Percentiles rank a stretch among this genome's conserved stretches.
Conservation (phyloP, 306 rosid species). For the Albizia julibrissin region DNA sequence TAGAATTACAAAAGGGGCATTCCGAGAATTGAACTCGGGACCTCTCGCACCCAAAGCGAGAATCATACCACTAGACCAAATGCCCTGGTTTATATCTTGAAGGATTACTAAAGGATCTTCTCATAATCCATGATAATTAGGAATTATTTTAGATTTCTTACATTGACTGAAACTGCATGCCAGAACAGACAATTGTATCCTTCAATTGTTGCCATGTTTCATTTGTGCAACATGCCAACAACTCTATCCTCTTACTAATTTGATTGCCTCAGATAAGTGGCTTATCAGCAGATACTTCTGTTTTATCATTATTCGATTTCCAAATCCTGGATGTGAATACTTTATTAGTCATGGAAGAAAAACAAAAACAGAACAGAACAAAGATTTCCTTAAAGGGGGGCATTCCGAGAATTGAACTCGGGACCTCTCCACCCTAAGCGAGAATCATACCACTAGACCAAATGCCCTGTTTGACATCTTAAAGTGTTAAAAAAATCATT, state of each 20-base stretch:
- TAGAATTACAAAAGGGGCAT: constrained; percentile 34
- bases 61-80: constrained; percentile 67
- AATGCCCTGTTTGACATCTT: not conserved
- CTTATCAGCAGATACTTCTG: not conserved
- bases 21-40: constrained; percentile 55
- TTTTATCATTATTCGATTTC: not conserved
- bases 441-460: constrained; percentile 8
- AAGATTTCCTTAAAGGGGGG: not conserved
- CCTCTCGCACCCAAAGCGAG: constrained; percentile 60
- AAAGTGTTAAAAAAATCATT: not conserved
- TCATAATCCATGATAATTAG: not conserved
- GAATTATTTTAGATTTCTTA: not conserved
- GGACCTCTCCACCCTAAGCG: not conserved
- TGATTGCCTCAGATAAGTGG: not conserved
- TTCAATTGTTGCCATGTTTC: not conserved
- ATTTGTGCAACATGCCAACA: not conserved
- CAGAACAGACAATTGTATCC: not conserved
- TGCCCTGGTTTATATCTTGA: not conserved
- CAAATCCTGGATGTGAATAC: not conserved
- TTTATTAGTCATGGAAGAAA: not conserved
- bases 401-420: not conserved
- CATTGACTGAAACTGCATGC: not conserved
- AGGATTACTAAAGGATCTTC: not conserved
- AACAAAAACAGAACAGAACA: not conserved
- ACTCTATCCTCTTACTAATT: not conserved